Base-by-base conservation (phyloP, 2,329 filamentous ascomycete species). In the Sporothrix pseudoabietina region DNA sequence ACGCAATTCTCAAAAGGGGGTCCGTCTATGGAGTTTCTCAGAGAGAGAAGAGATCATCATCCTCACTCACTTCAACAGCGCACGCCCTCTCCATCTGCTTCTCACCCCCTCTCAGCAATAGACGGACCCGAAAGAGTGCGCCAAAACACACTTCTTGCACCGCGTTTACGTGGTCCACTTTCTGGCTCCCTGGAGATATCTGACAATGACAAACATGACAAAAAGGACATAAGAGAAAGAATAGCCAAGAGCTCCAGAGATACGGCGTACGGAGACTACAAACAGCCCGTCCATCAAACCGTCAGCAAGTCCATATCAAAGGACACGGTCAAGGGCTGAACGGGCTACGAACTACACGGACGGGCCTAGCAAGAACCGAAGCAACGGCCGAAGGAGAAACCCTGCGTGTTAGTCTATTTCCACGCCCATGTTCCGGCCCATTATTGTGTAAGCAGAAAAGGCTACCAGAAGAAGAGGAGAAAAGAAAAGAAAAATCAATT, bases 191-290 rank as follows among this genome's bases (percentile, higher is more conserved):
- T 61, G 32, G 35, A 47, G 39, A 44, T 26, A 66, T 66, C 39
- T 66, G n/a, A 66, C 61, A 66, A 32, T 68, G 41, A 68, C 63
- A 68, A 26, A 65, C n/a, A 66, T 66, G 39, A 66, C 61, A 19
- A 66, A 44, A 47, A 30, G 61, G 59, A 44, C 35, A n/a, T 35
- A 22, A 32, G 32, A 39, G 26, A 26, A 26, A 26, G 57, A 35
- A 63, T 12, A 59, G 16, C n/a, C 30, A 3, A 55, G 52, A 55
- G 10, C n/a, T 55, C 10, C 52, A 66, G 4, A 66, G 61, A 66
- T 47, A 47, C 57, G 57, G 32, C 41, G 57, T 47, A 47, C 57
- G 57, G 57, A 63, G 32, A 41, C 32, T 39, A 41, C 32, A 63
- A 63, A 41, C 57, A 12, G 57, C 57, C 57, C 57, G 61, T 9